Evolutionary conservation across 1,284 basidiomycete species (phyloP).

Genomic region (Tremellales sp.): DNA sequence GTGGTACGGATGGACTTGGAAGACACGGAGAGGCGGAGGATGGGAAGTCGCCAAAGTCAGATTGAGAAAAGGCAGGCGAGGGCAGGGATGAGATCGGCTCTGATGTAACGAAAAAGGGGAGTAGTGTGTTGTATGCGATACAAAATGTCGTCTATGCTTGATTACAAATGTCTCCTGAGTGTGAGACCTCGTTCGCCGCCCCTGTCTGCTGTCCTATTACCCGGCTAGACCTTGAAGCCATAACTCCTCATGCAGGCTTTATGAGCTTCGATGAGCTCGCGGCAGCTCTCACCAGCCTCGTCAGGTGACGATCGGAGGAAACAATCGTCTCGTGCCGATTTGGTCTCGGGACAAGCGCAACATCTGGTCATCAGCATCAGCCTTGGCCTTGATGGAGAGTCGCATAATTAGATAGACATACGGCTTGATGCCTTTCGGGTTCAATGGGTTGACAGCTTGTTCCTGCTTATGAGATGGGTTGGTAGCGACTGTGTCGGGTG

Average conservation of each 20-base stretch:
- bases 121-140: too few species aligned
- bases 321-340: constrained; percentile 85
- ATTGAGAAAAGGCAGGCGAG: constrained; percentile 16
- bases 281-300: constrained; percentile 72
- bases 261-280: constrained; percentile 71
- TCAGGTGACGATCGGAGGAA: constrained; percentile 72
- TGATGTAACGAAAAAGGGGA: neutral
- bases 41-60: constrained; percentile 44
- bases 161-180: too few species aligned
- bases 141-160: too few species aligned
- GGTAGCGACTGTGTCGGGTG: constrained; percentile 6
- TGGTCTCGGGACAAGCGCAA: constrained; percentile 93
- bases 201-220: too few species aligned
- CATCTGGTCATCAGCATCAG: constrained; percentile 55
- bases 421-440: constrained; percentile 88
- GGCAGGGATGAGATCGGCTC: neutral
- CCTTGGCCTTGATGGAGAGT: neutral
- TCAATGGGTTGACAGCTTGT: constrained; percentile 63
- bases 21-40: constrained; percentile 34
- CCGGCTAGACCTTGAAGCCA: constrained; percentile 76
- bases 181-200: too few species aligned
- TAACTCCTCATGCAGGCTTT: constrained; percentile 83
- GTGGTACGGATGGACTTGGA: constrained; percentile 44
- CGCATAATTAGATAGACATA: constrained; percentile 50
- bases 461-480: neutral